Evolutionary conservation across 2,329 filamentous ascomycete species (phyloP).

Genomic region (Mycocentrospora acerina): DNA sequence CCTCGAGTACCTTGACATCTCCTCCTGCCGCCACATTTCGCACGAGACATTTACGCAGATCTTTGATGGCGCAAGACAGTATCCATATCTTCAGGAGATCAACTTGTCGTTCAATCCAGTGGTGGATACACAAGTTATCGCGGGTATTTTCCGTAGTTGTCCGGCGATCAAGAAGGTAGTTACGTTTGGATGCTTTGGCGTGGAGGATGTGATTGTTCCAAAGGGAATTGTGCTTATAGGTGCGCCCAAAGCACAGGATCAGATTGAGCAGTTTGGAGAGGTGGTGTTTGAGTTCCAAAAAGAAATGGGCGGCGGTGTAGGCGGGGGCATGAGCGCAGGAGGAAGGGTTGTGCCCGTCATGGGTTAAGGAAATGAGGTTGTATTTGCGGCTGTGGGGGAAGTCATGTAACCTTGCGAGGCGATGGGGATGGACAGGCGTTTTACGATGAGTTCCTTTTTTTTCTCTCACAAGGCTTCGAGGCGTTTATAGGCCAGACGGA

Average conservation of each 20-base stretch:
- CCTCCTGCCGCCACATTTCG: constrained; percentile 80
- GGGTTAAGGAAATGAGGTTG: too few relatives aligned
- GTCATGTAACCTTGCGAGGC: too few relatives aligned
- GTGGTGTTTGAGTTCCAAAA: constrained; percentile 35
- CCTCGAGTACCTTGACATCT: constrained; percentile 71
- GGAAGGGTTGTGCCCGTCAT: constrained; percentile 27
- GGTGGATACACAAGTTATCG: constrained; percentile 66
- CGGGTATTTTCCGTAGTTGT: constrained; percentile 64
- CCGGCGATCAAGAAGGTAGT: constrained; percentile 60
- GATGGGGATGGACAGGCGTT: too few relatives aligned
- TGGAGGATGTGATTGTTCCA: constrained; percentile 58
- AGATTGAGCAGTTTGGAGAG: constrained; percentile 54
- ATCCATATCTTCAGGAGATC: constrained; percentile 68
- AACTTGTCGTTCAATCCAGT: constrained; percentile 77
- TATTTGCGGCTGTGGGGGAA: too few relatives aligned
- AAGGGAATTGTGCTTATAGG: constrained; percentile 61
- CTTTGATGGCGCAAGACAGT: constrained; percentile 63
- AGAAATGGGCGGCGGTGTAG: constrained; percentile 13
- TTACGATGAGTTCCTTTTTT: too few relatives aligned
- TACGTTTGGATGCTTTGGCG: constrained; percentile 64
- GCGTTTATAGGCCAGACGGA: too few relatives aligned
- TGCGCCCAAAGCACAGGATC: constrained; percentile 58
- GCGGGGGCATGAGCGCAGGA: constrained; percentile 8
- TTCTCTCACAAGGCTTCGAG: too few relatives aligned
- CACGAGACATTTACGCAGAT: constrained; percentile 70